Base-by-base conservation (phyloP, 208 protist genomes). In the Acanthamoeba royreba region DNA sequence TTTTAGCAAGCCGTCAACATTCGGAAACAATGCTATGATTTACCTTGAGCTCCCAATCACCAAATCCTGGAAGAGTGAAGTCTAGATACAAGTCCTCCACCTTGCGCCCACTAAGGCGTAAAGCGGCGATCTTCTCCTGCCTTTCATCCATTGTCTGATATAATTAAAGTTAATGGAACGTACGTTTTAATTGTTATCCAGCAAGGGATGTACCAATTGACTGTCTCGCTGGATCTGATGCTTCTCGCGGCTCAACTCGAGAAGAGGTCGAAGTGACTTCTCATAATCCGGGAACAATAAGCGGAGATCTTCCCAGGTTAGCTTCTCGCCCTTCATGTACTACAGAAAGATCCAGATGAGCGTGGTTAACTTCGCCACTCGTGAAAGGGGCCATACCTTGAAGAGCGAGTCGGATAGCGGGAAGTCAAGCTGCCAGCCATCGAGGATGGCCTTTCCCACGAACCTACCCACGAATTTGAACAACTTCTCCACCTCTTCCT, bases 371-470 rank as follows among this genome's bases (percentile, higher is more conserved):
- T n/a, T n/a, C n/a, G n/a, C n/a, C n/a, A n/a, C n/a, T n/a, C n/a
- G n/a, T n/a, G n/a, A n/a, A n/a, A n/a, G 49, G 19, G 49, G 49
- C 9, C 49, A 55, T 33, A 81, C 69, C 45, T 96, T 96, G 53
- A 94, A 97, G 45, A 97, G 96, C 4, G 95, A 28, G 33, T 79
- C 52, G 9, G 92, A 95, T 8, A 98, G 87, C 7, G 94, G 96
- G 31, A 98, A 49, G 40, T 98, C 97, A 0, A 98, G 47, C 7
- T 97, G 43, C 35, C 97, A 81, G 53, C 61, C 55, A 79, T 98
- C 97, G 35, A 97, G 88, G 45, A 98, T 92, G 33, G 96, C 96
- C 58, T 97, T 97, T n/a, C 93, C 97, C 13, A 97, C 87, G 58
- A 98, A 96, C 1, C 61, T 79, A 15, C 97, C 97, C 3, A 97